Conservation (phyloP, 2,329 filamentous ascomycete genomes). For the Monosporascus sp. region DNA sequence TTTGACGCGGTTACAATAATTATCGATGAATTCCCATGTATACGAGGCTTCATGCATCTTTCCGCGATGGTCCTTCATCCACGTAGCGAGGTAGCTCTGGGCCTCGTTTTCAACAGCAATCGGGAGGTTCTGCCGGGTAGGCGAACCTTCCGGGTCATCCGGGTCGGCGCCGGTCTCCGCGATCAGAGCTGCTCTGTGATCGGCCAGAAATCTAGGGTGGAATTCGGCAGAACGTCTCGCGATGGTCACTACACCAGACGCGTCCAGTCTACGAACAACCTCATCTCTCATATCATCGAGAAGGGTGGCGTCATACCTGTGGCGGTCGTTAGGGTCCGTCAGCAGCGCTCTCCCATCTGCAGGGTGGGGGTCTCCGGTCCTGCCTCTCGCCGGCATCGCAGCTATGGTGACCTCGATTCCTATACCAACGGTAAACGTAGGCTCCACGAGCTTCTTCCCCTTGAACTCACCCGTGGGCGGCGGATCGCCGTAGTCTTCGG, state of each 20-base stretch:
- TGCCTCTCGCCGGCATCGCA: not conserved
- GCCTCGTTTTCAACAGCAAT: not conserved
- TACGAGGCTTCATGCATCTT: not conserved
- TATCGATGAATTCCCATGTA: not conserved
- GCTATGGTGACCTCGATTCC: not conserved
- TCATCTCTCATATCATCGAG: not conserved
- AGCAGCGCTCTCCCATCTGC: not conserved
- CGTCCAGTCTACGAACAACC: not conserved
- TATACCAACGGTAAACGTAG: not conserved
- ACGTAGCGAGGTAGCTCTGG: not conserved
- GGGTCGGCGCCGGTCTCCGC: not conserved
- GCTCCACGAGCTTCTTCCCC: not conserved
- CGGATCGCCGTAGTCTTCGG: not conserved
- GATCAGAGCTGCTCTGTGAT: not conserved
- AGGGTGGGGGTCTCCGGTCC: not conserved
- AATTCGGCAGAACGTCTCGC: not conserved
- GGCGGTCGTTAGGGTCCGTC: not conserved
- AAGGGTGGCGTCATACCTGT: not conserved
- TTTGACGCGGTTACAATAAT: not conserved
- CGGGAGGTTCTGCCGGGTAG: not conserved
- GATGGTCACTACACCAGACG: not conserved
- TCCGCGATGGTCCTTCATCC: not conserved
- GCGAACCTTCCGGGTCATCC: not conserved
- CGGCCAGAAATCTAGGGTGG: not conserved
- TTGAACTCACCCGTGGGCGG: not conserved